These are phyloP conservation scores for Aspergillus bridgeri DNA, from an alignment of 495 filamentous ascomycete species.

Conservation along the genomic window DNA sequence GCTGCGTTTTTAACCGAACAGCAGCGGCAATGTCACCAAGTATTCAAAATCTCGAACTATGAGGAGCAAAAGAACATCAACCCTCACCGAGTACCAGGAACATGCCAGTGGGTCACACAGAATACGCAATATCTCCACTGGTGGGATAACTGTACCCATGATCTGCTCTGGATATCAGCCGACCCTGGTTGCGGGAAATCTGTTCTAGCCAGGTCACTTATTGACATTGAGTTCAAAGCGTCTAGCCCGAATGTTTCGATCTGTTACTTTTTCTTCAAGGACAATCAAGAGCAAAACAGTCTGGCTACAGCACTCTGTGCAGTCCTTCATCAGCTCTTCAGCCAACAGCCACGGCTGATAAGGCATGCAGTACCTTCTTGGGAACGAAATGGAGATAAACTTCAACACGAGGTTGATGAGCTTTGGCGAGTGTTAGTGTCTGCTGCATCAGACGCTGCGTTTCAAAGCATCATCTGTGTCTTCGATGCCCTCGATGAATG, in stretches of 20 bases:
- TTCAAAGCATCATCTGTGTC: slow-evolving; percentile 29
- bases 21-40: slow-evolving; percentile 24
- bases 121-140: slow-evolving; percentile 30
- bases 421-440: slow-evolving; percentile 33
- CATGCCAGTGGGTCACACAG: slow-evolving; percentile 26
- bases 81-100: slow-evolving; percentile 20
- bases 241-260: slow-evolving; percentile 14
- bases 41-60: slow-evolving; percentile 26
- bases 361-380: slow-evolving; percentile 23
- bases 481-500: slow-evolving; percentile 46
- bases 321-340: slow-evolving; percentile 41
- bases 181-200: slow-evolving; percentile 47
- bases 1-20: slow-evolving; percentile 11
- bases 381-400: slow-evolving; percentile 23
- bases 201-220: slow-evolving; percentile 34
- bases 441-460: slow-evolving; percentile 14
- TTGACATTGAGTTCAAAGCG: slow-evolving; percentile 23
- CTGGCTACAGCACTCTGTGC: slow-evolving; percentile 32
- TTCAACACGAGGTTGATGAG: slow-evolving; percentile 21
- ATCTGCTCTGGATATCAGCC: slow-evolving; percentile 44
- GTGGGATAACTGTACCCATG: slow-evolving; percentile 20
- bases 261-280: slow-evolving; percentile 50
- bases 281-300: slow-evolving; percentile 32
- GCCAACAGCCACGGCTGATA: slow-evolving; percentile 22
- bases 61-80: slow-evolving; percentile 29